Evolutionary conservation across 495 filamentous ascomycete species (phyloP), one percentile per base, ranked within the genome.

Genomic region (Neurospora sp.): DNA sequence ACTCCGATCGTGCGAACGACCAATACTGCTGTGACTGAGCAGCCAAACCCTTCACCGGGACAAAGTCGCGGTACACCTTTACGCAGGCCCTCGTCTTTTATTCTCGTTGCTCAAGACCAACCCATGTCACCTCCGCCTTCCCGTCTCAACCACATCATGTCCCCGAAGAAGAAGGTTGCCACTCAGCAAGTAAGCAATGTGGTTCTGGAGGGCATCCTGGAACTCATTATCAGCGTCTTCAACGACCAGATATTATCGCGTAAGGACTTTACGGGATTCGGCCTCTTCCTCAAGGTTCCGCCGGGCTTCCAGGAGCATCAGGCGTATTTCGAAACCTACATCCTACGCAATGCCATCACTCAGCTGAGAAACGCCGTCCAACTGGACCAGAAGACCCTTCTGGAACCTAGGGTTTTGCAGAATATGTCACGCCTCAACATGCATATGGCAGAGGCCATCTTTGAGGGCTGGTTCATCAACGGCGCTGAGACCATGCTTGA

Each of bases 381-480:
- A 72, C 84, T 93, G 11, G 86, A 94, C 72, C 89, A 90, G 77
- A 88, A 89, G 48, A 80, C 90, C 9, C 85, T 98, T n/a, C 87
- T 86, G 70, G 94, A 98, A 80, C 91, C 94, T 7, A 90, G 91
- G 74, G 88, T 96, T 15, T 84, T 99, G 62, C 93, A 90, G 38
- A 99, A 98, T 76, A 85, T 99, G 78, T 88, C 91, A 2, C 89
- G 94, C 24, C 92, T 97, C 72, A 88, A 90, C 36, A 84, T 88
- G 0, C 93, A 97, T 78, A 86, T 97, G 77, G 88, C 89, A 0
- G 96, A 99, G 82, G 92, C 93, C 38, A 89, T 97, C 19, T 97
- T 93, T 76, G 96, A 99, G 82, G 96, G 96, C 39, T 97, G 93
- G 93, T 97, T 98, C 77, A 87, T 97, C 59, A 89, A 94, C 73